Evolutionary conservation across 352 stramenopile species (phyloP).

Genomic region (Phytopythium mirpurense): DNA sequence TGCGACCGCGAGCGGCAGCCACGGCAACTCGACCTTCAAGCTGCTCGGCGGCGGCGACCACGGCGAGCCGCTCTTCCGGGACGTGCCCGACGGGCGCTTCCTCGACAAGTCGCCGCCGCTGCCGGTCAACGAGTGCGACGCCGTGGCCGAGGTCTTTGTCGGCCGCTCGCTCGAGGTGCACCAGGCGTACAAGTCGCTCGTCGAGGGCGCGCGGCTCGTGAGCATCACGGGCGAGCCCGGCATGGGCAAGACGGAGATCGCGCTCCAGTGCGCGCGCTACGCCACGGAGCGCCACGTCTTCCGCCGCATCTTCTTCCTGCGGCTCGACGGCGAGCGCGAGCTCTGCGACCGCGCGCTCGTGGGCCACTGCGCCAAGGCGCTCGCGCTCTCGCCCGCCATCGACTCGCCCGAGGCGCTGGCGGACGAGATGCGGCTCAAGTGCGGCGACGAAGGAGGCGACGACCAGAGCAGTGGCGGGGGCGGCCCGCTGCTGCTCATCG

Average conservation of each 20-base stretch:
- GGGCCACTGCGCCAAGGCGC: conserved; percentile 31
- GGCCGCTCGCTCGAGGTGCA: conserved; percentile 78
- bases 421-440: conserved; percentile 45
- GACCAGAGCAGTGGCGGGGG: conserved; percentile 15
- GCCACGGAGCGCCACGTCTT: conserved; percentile 69
- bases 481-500: conserved; percentile 51
- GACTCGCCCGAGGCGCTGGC: conserved; percentile 38
- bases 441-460: conserved; percentile 1
- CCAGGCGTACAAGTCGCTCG: conserved; percentile 68
- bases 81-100: conserved; percentile 43
- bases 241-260: conserved; percentile 79
- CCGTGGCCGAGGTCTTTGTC: conserved; percentile 70
- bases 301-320: conserved; percentile 66
- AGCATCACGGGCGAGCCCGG: conserved; percentile 67
- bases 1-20: conserved; percentile 31
- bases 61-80: conserved; percentile 66
- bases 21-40: conserved; percentile 58
- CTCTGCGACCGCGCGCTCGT: conserved; percentile 8
- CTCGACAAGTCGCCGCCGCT: conserved; percentile 51
- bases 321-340: conserved; percentile 29
- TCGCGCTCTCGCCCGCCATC: conserved; percentile 21
- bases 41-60: conserved; percentile 75
- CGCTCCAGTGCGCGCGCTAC: conserved; percentile 72
- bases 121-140: conserved; percentile 68
- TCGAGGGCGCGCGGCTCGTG: conserved; percentile 68